Percentiles rank a stretch among this genome's conserved stretches.
phyloP scores from a whole-genome alignment of 2,329 filamentous ascomycete genomes.

The Pyrenophora seminiperda region DNA sequence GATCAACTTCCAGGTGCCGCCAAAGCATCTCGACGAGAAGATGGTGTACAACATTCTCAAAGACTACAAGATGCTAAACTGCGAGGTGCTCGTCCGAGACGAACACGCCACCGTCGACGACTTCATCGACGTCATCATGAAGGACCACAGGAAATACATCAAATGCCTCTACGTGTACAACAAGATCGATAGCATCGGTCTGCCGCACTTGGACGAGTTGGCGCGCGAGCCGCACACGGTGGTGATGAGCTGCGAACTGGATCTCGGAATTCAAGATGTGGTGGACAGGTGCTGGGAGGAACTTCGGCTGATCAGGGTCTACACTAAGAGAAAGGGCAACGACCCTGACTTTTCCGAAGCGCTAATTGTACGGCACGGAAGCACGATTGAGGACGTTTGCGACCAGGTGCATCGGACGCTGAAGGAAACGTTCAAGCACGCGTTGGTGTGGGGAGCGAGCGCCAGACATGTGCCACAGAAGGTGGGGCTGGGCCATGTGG shows the following conservation, averaged over 20 bases:
- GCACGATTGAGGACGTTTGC: slow-evolving; percentile 94
- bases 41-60: slow-evolving; percentile 97
- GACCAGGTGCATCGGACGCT: slow-evolving; percentile 90
- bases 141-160: slow-evolving; percentile 98
- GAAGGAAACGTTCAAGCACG: slow-evolving; percentile 99
- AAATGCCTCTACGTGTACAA: slow-evolving; percentile 96
- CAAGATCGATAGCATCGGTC: slow-evolving; percentile 94
- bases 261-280: slow-evolving; percentile 90
- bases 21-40: slow-evolving; percentile 92
- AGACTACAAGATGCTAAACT: slow-evolving; percentile 99
- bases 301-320: slow-evolving; percentile 84
- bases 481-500: slow-evolving; percentile 81
- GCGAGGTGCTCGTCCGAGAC: slow-evolving; percentile 92
- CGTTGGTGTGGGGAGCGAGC: slow-evolving; percentile 95
- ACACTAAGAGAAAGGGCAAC: slow-evolving; percentile 84
- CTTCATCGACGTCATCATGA: slow-evolving; percentile 99
- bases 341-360: slow-evolving; percentile 91
- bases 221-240: slow-evolving; percentile 92
- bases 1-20: slow-evolving; percentile 89
- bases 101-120: slow-evolving; percentile 94
- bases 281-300: slow-evolving; percentile 96
- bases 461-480: slow-evolving; percentile 93
- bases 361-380: slow-evolving; percentile 85
- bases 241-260: slow-evolving; percentile 97
- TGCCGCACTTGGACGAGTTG: slow-evolving; percentile 90